These are phyloP conservation scores for Alternaria infectoria DNA, from an alignment of 2,329 filamentous ascomycete species.

Conservation along the genomic window DNA sequence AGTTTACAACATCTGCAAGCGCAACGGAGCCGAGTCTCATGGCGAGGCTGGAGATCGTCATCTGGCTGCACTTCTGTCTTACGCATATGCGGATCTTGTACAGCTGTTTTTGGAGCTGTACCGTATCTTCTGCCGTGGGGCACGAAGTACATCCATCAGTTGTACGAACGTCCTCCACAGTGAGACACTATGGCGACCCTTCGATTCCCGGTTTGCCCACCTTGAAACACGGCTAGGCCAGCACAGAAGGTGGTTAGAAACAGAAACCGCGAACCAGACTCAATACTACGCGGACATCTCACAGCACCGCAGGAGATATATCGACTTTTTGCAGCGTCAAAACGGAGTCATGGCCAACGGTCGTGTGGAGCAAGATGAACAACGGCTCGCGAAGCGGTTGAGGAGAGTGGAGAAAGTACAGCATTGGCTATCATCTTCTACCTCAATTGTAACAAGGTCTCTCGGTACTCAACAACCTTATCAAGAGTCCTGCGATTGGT, in stretches of 20 bases:
- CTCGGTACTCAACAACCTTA: slow-evolving; percentile 13
- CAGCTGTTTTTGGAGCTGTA: slow-evolving; percentile 36
- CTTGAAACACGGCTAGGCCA: slow-evolving; percentile 28
- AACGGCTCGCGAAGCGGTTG: slow-evolving; percentile 31
- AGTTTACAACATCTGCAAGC: slow-evolving; percentile 22
- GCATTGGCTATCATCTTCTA: slow-evolving; percentile 31
- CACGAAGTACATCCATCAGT: slow-evolving; percentile 26
- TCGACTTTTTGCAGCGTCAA: slow-evolving; percentile 25
- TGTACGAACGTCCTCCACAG: neutral
- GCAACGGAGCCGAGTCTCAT: slow-evolving; percentile 4
- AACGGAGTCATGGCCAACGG: neutral
- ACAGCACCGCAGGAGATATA: slow-evolving; percentile 27
- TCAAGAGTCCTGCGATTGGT: slow-evolving; percentile 34
- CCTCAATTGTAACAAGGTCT: slow-evolving; percentile 15
- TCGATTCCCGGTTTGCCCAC: slow-evolving; percentile 39
- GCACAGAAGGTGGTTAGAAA: slow-evolving; percentile 37
- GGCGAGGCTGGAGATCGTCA: slow-evolving; percentile 13
- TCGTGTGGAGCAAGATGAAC: slow-evolving; percentile 17
- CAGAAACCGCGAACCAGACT: slow-evolving; percentile 19
- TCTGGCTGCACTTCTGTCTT: slow-evolving; percentile 29
- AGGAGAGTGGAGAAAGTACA: slow-evolving; percentile 34
- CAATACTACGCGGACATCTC: slow-evolving; percentile 25
- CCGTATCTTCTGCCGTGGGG: slow-evolving; percentile 29
- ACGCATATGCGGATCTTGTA: slow-evolving; percentile 35
- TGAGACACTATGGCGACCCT: slow-evolving; percentile 31